Evolutionary conservation across 2,329 filamentous ascomycete genomes (phyloP).

Genomic region (Alternaria consortialis): DNA sequence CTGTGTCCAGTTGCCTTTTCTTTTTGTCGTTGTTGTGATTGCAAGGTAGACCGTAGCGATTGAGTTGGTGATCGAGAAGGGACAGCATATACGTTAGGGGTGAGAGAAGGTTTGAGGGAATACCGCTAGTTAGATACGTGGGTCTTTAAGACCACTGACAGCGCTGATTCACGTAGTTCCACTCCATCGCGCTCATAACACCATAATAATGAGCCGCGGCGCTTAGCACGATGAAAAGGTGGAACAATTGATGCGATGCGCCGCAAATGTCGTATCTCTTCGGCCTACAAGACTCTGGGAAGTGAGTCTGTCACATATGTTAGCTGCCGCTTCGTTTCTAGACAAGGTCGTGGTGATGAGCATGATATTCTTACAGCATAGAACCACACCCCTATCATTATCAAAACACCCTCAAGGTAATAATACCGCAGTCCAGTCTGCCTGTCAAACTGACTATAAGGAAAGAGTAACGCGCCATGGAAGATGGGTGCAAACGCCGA

Average conservation of each 20-base stretch:
- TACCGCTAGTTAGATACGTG: not conserved
- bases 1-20: too few species aligned
- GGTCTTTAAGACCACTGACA: slow-evolving; percentile 1
- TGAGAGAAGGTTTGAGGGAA: not conserved
- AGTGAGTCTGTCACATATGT: slow-evolving; percentile 63
- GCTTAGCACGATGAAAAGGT: slow-evolving; percentile 83
- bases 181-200: slow-evolving; percentile 11
- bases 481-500: slow-evolving; percentile 83
- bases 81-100: not conserved
- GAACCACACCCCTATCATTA: slow-evolving; percentile 78
- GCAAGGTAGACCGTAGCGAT: not conserved
- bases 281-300: slow-evolving; percentile 81
- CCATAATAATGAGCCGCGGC: slow-evolving; percentile 54
- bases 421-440: slow-evolving; percentile 65
- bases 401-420: slow-evolving; percentile 1
- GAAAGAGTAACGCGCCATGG: slow-evolving; percentile 67
- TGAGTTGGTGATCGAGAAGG: not conserved
- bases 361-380: slow-evolving; percentile 79
- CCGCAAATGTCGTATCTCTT: slow-evolving; percentile 88
- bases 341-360: slow-evolving; percentile 55
- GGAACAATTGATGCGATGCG: slow-evolving; percentile 89
- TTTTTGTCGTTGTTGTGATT: too few species aligned
- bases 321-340: slow-evolving; percentile 77
- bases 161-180: slow-evolving; percentile 13
- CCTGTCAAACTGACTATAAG: slow-evolving; percentile 69